These are phyloP conservation scores for Sequoiadendron giganteum DNA, from an alignment of 75 land plant species.

Conservation along the genomic window DNA sequence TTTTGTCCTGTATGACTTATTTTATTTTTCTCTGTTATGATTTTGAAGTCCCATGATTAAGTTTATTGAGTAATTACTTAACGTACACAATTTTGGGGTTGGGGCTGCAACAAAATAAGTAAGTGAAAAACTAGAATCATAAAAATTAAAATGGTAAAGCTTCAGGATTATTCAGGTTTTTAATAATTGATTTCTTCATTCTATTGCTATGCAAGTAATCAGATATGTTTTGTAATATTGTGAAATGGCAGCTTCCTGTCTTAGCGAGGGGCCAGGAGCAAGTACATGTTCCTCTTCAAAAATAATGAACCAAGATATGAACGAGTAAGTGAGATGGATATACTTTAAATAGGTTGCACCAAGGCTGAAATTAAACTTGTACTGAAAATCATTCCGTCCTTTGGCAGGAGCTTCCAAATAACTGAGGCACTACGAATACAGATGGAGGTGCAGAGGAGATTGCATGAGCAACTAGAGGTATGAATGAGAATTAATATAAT, in stretches of 20 bases:
- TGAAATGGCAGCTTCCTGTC: slow-evolving; percentile 36
- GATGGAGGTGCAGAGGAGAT: slow-evolving; percentile 89
- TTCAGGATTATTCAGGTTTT: background rate
- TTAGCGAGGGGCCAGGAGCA: slow-evolving; percentile 44
- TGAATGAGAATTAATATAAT: background rate
- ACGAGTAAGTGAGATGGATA: slow-evolving; percentile 41
- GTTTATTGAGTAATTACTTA: background rate
- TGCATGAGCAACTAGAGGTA: slow-evolving; percentile 95
- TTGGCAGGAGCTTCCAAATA: slow-evolving; percentile 69
- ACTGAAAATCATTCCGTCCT: background rate
- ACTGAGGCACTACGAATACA: slow-evolving; percentile 90
- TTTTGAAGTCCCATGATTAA: background rate
- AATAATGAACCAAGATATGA: slow-evolving; percentile 40
- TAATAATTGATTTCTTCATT: background rate
- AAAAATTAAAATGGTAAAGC: background rate
- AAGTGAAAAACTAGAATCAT: background rate
- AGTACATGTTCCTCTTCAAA: slow-evolving; percentile 40
- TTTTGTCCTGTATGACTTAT: background rate
- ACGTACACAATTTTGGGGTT: background rate
- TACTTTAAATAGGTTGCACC: background rate
- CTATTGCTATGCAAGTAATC: background rate
- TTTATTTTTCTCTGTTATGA: background rate
- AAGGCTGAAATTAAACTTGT: background rate
- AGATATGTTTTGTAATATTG: background rate
- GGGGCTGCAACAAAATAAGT: background rate